Evolutionary conservation across 805 yeast species (phyloP).

Genomic region (Candida insectalens): DNA sequence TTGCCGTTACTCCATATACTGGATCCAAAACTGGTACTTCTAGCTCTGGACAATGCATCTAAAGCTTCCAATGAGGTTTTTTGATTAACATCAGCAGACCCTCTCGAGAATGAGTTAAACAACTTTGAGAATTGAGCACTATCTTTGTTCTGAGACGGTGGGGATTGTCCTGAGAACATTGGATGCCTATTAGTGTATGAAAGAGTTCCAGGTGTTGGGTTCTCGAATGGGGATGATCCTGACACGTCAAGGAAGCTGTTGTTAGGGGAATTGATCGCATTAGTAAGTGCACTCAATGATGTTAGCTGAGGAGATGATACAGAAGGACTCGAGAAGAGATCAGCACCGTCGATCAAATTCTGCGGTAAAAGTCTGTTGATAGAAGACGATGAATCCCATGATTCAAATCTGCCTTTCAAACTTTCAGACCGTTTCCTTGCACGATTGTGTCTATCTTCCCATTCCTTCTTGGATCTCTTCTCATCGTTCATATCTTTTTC

Average conservation of each 20-base stretch:
- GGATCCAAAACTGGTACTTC: slow-evolving; percentile 27
- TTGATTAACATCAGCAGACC: not conserved
- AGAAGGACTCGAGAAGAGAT: slow-evolving; percentile 6
- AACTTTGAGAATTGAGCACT: slow-evolving; percentile 12
- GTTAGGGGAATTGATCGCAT: slow-evolving; percentile 6
- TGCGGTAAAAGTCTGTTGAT: slow-evolving; percentile 22
- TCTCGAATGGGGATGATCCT: not conserved
- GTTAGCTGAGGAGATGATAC: slow-evolving; percentile 4
- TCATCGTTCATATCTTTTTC: slow-evolving; percentile 21
- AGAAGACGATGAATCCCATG: not conserved
- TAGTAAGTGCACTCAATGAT: slow-evolving; percentile 12
- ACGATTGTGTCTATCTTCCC: slow-evolving; percentile 30
- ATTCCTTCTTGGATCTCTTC: slow-evolving; percentile 26
- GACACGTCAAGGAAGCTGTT: slow-evolving; percentile 9
- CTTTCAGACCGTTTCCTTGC: slow-evolving; percentile 23
- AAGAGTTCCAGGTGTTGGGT: not conserved
- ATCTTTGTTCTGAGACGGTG: slow-evolving; percentile 3
- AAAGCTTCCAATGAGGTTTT: no score
- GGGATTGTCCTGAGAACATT: not conserved
- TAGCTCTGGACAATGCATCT: slow-evolving; percentile 13
- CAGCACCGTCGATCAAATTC: slow-evolving; percentile 19
- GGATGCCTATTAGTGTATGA: not conserved
- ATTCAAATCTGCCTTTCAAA: slow-evolving; percentile 9
- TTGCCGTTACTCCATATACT: slow-evolving; percentile 27
- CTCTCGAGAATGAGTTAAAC: slow-evolving; percentile 6